Base-by-base conservation (phyloP, 129 eudicot species). In the Tagetes patula region DNA sequence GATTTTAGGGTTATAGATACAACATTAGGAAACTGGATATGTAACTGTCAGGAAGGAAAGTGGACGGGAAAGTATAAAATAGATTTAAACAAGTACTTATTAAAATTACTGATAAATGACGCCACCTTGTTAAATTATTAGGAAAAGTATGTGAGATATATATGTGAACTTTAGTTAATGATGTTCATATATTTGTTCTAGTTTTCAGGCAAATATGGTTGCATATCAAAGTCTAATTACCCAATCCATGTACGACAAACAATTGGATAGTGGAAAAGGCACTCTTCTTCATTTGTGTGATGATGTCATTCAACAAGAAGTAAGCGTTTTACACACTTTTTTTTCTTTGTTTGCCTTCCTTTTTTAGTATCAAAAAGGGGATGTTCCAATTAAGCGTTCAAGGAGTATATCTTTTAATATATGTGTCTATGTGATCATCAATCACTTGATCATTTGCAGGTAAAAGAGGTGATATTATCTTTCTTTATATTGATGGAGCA, bases 231-330 rank as follows among this genome's bases (percentile, higher is more conserved):
- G 82, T 79, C 80, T 93, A 64, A 86, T 90, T 66, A 93, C 98
- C 11, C 95, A 88, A 72, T 93, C 98, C 69, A 93, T 93, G 98
- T 93, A 93, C 70, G 98, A 93, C 77, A 93, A 93, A 78, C 98
- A 93, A 70, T 74, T 93, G 62, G 96, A 93, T 77, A 93, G 96
- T 73, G 98, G 98, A 83, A 87, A 70, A 74, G 96, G 96, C 82
- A 93, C 98, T 77, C 96, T 93, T 83, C 98, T 89, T 79, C 96
- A 93, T 80, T 78, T 93, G 69, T 93, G 98, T 47, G 98, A 93
- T 84, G 96, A 93, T 66, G 98, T 93, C 31, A 88, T 93, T 80
- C 98, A 93, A 75, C 98, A 93, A 76, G 98, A 93, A 85, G 98
- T 87, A 76, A 85, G 88, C 67, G 30, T 54, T 63, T 11, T 40